A percentile compares a stretch with the other conserved stretches of the same genome.
These are phyloP conservation scores for Fusarium nodosum DNA, from an alignment of 2,329 filamentous ascomycete species.

Conservation along the genomic window DNA sequence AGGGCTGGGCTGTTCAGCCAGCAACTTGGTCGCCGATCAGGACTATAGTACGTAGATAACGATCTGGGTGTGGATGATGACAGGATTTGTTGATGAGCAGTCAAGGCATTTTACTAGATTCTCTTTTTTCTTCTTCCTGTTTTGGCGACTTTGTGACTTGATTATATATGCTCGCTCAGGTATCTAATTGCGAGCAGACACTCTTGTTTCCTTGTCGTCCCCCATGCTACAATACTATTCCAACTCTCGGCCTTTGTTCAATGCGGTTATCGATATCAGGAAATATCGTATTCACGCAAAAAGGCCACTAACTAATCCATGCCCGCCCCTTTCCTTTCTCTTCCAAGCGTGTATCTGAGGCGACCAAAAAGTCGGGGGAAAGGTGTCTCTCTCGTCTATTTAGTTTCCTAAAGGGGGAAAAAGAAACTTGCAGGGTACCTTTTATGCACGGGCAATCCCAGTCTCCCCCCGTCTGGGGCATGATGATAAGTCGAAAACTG, in stretches of 20 bases:
- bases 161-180: not conserved
- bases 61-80: conserved; percentile 29
- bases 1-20: not conserved
- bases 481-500: conserved; percentile 27
- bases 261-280: conserved; percentile 17
- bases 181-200: not conserved
- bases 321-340: conserved; percentile 17
- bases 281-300: conserved; percentile 23
- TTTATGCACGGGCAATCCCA: not conserved
- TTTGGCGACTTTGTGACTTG: conserved; percentile 10
- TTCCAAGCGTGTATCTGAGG: not conserved
- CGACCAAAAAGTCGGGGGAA: conserved; percentile 24
- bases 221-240: no score
- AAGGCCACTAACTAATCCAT: conserved; percentile 13
- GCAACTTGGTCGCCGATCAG: conserved; percentile 23
- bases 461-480: not conserved
- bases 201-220: conserved; percentile 18
- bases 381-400: not conserved
- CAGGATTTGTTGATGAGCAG: conserved; percentile 18
- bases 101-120: not conserved
- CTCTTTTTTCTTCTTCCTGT: not conserved
- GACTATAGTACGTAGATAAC: conserved; percentile 30
- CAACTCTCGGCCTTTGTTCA: not conserved
- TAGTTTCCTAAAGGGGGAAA: conserved; percentile 33
- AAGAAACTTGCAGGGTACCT: conserved; percentile 24